Evolutionary conservation across 2,329 filamentous ascomycete genomes (phyloP), one percentile per base, ranked within the genome.

Genomic region (Neodidymelliopsis sp.): DNA sequence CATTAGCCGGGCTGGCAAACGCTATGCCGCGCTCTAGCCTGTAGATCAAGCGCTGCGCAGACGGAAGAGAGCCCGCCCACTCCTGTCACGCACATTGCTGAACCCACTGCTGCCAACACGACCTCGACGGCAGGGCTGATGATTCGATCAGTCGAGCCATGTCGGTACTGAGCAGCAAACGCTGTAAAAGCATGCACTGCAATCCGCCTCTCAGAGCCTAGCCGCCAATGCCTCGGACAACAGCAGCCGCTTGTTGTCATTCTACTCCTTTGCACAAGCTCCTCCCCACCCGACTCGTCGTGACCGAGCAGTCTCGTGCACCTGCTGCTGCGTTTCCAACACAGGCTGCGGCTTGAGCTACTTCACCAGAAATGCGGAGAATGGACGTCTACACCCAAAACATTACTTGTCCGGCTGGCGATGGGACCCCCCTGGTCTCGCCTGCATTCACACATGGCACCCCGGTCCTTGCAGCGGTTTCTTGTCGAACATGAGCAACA

Each of bases 401-500:
- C 31, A 33, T 50, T 33, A 52, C 50, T 38, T 39, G 54, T 54
- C 57, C 47, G 48, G 40, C 52, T 42, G 50, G 46, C 27, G 35
- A 40, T 40, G 40, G 49, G 54, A 35, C 24, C 56, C 53, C 64
- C 60, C 59, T 54, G 57, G 44, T 41, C 45, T 38, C 34, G 40
- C 48, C 49, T 46, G 56, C 57, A 52, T 60, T 57, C 59, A 55
- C 68, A 70, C 70, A 72, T 72, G 70, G 69, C 69, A 71, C 66
- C 69, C 68, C 46, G 40, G 68, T 59, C 59, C 35, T 37, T 45
- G 42, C 56, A 60, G 49, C 56, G 41, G 31, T 58, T 50, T 47
- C 49, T 49, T 55, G 51, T 54, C 15, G 40, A 52, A 43, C 49
- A 36, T 38, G 38, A 52, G 34, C 35, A 45, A 39, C 36, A 51